These are phyloP conservation scores for Scutellaria minor DNA, from an alignment of 257 asterid genomes.

Conservation along the genomic window DNA sequence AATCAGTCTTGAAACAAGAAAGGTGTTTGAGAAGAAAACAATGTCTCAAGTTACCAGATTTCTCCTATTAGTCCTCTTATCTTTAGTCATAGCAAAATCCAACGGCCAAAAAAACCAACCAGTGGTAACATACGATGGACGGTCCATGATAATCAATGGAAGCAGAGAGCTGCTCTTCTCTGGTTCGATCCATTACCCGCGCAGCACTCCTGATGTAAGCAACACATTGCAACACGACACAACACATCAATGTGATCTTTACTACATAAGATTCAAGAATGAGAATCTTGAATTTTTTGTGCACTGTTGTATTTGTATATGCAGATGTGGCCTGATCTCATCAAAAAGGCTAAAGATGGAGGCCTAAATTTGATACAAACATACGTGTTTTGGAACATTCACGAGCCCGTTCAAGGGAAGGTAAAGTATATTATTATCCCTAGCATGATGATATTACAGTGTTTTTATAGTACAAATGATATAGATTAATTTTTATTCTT, in stretches of 20 bases:
- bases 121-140: slow-evolving; percentile 59
- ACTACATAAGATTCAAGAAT: neutral
- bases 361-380: slow-evolving; percentile 84
- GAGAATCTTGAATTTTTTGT: neutral
- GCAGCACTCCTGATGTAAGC: slow-evolving; percentile 75
- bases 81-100: slow-evolving; percentile 32
- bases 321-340: slow-evolving; percentile 87
- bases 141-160: slow-evolving; percentile 80
- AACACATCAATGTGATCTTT: neutral
- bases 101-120: slow-evolving; percentile 27
- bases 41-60: slow-evolving; percentile 34
- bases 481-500: neutral
- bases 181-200: slow-evolving; percentile 90
- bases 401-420: slow-evolving; percentile 85
- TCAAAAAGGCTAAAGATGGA: slow-evolving; percentile 65
- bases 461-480: neutral
- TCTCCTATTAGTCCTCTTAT: slow-evolving; percentile 36
- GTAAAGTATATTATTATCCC: slow-evolving; percentile 36
- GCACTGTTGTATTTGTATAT: neutral
- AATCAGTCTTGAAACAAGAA: neutral
- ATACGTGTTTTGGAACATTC: slow-evolving; percentile 89
- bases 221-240: too few species aligned
- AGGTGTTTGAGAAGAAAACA: neutral
- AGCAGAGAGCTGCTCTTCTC: slow-evolving; percentile 75
- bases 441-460: neutral